A percentile compares a stretch with the other conserved stretches of the same genome.
Evolutionary conservation across 805 yeast genomes (phyloP).

Genomic region (Candida sithepensis): DNA sequence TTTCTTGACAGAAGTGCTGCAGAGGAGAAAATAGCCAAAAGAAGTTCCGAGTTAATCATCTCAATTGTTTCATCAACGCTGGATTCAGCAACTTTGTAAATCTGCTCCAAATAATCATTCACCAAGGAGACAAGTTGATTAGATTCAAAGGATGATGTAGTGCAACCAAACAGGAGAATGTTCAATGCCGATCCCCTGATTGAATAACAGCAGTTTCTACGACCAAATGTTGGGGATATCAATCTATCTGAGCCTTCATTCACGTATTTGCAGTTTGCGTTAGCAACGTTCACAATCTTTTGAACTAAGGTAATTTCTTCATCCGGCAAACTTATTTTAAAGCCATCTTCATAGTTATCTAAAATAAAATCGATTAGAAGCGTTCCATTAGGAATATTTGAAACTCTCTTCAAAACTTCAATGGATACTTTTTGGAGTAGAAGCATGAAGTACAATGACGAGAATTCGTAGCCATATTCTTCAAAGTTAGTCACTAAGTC

Average conservation of each 20-base stretch:
- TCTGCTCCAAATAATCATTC: conserved; percentile 41
- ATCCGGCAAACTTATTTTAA: conserved; percentile 5
- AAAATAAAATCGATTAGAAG: conserved; percentile 17
- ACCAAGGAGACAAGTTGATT: conserved; percentile 43
- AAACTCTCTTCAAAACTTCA: conserved; percentile 20
- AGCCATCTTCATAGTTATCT: conserved; percentile 4
- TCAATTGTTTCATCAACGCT: conserved; percentile 52
- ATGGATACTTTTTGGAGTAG: conserved; percentile 22
- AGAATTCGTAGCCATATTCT: conserved; percentile 30
- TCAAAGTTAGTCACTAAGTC: conserved; percentile 27
- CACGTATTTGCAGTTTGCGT: conserved; percentile 20
- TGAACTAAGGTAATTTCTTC: conserved; percentile 14
- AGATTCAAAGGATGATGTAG: conserved; percentile 42
- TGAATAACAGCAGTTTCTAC: conserved; percentile 24
- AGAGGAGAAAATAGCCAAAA: conserved; percentile 34
- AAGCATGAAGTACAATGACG: conserved; percentile 27
- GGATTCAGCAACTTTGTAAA: conserved; percentile 24
- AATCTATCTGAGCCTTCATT: conserved; percentile 23
- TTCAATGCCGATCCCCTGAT: conserved; percentile 42
- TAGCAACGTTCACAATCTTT: conserved; percentile 14
- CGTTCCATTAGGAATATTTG: conserved; percentile 9
- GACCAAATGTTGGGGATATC: conserved; percentile 21
- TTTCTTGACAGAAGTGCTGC: conserved; percentile 30
- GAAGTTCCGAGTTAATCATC: conserved; percentile 44
- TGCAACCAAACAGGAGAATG: conserved; percentile 55